These are phyloP conservation scores for Apiotrichum sp. DNA, from an alignment of 1,284 basidiomycete genomes.

Conservation along the genomic window DNA sequence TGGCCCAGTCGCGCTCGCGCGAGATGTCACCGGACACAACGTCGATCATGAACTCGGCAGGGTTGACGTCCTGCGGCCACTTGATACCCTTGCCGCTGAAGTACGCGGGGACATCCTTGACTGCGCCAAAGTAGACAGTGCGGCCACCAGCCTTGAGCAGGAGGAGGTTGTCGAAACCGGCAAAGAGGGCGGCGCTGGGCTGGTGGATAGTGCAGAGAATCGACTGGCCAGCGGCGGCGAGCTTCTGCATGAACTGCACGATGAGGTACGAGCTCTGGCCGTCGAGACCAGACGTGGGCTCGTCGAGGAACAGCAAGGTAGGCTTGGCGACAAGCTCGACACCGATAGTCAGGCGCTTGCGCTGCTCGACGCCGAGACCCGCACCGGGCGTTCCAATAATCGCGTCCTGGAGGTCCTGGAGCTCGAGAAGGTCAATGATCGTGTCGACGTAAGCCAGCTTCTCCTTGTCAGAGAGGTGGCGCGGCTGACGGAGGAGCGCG, in stretches of 20 bases:
- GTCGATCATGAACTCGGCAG: slow-evolving; percentile 47
- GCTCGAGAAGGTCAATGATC: slow-evolving; percentile 51
- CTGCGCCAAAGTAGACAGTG: slow-evolving; percentile 53
- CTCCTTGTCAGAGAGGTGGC: slow-evolving; percentile 54
- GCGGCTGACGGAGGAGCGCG: slow-evolving; percentile 70
- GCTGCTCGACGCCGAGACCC: slow-evolving; percentile 42
- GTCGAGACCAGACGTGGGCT: slow-evolving; percentile 54
- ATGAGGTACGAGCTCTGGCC: slow-evolving; percentile 56
- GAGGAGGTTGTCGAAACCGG: slow-evolving; percentile 64
- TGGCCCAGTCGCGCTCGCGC: slow-evolving; percentile 58
- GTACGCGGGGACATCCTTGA: slow-evolving; percentile 50
- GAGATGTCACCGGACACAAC: slow-evolving; percentile 34
- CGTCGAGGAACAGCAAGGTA: slow-evolving; percentile 47
- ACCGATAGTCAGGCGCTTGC: slow-evolving; percentile 53
- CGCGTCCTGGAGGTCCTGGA: slow-evolving; percentile 50
- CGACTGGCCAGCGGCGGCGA: slow-evolving; percentile 50
- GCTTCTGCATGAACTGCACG: slow-evolving; percentile 52
- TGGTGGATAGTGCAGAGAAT: slow-evolving; percentile 53
- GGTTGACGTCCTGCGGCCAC: slow-evolving; percentile 49
- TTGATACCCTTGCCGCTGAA: slow-evolving; percentile 44
- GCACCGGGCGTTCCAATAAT: slow-evolving; percentile 48
- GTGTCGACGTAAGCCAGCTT: slow-evolving; percentile 52
- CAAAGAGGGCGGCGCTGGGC: slow-evolving; percentile 58
- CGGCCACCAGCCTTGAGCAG: slow-evolving; percentile 49
- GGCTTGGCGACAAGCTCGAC: slow-evolving; percentile 45